Evolutionary conservation across 805 yeast species (phyloP).

Genomic region (Suhomyces kilbournensis): DNA sequence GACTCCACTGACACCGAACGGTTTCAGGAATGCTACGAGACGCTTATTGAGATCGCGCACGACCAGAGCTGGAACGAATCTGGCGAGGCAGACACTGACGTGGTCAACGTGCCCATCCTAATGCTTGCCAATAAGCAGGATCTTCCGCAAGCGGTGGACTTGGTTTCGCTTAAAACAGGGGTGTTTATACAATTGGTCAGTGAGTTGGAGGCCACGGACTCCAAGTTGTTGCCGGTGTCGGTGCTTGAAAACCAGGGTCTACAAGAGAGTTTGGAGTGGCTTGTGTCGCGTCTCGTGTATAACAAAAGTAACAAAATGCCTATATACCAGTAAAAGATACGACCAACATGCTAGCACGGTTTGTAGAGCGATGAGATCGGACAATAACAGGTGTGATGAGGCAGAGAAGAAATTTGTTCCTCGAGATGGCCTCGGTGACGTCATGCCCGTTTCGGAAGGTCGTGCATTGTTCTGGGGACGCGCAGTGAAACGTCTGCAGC

Average conservation of each 20-base stretch:
- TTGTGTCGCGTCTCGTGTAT: slow-evolving; percentile 65
- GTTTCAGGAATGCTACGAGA: slow-evolving; percentile 76
- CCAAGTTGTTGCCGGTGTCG: slow-evolving; percentile 84
- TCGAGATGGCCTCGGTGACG: background rate
- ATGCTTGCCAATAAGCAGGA: slow-evolving; percentile 98
- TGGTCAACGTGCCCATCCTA: slow-evolving; percentile 74
- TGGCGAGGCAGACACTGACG: slow-evolving; percentile 12
- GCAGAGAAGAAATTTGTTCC: background rate
- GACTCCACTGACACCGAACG: slow-evolving; percentile 86
- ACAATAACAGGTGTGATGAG: background rate
- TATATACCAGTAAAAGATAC: slow-evolving; percentile 32
- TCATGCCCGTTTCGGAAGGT: background rate
- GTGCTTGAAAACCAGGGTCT: slow-evolving; percentile 85
- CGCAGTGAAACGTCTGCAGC: background rate
- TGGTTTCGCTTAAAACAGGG: slow-evolving; percentile 67
- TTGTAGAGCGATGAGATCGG: background rate
- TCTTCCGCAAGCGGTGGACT: slow-evolving; percentile 45
- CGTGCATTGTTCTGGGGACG: background rate
- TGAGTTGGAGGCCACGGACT: slow-evolving; percentile 84
- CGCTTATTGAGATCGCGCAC: slow-evolving; percentile 48
- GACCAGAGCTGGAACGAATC: slow-evolving; percentile 41
- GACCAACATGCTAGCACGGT: slow-evolving; percentile 7
- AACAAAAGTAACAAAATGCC: slow-evolving; percentile 65
- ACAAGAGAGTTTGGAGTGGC: slow-evolving; percentile 85
- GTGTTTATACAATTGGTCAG: slow-evolving; percentile 79